These are phyloP conservation scores for Peterozyma xylosa DNA, from an alignment of 805 yeast genomes.

Conservation along the genomic window DNA sequence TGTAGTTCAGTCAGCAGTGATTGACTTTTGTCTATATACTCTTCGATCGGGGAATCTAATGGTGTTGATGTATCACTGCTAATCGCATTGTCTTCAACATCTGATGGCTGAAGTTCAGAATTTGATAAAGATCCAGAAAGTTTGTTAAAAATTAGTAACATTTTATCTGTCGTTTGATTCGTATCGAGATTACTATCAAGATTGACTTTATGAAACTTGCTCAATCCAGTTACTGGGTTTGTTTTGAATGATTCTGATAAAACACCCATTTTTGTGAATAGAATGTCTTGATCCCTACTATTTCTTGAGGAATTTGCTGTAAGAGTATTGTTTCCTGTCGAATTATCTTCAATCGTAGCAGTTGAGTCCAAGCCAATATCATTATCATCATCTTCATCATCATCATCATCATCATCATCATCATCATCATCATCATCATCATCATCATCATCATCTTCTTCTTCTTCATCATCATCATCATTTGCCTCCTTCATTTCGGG, in stretches of 20 bases:
- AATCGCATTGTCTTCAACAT: too few species aligned
- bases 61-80: too few species aligned
- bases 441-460: not conserved
- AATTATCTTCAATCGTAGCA: too few species aligned
- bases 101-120: too few species aligned
- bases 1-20: too few species aligned
- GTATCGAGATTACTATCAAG: too few species aligned
- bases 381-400: not conserved
- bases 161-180: too few species aligned
- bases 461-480: not conserved
- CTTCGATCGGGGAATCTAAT: too few species aligned
- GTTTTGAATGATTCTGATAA: slow-evolving; percentile 15
- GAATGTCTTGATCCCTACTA: slow-evolving; percentile 3
- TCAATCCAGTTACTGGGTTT: slow-evolving; percentile 12
- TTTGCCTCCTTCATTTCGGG: not conserved
- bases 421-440: not conserved
- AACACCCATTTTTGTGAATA: slow-evolving; percentile 14
- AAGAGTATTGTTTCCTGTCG: too few species aligned
- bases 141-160: too few species aligned
- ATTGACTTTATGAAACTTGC: slow-evolving; percentile 6
- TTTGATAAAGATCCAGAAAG: too few species aligned
- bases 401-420: not conserved
- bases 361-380: not conserved
- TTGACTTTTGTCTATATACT: too few species aligned
- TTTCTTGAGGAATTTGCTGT: not conserved